These are phyloP conservation scores for Stephania cephalantha DNA, from an alignment of 164 flowering plant genomes.

Conservation along the genomic window DNA sequence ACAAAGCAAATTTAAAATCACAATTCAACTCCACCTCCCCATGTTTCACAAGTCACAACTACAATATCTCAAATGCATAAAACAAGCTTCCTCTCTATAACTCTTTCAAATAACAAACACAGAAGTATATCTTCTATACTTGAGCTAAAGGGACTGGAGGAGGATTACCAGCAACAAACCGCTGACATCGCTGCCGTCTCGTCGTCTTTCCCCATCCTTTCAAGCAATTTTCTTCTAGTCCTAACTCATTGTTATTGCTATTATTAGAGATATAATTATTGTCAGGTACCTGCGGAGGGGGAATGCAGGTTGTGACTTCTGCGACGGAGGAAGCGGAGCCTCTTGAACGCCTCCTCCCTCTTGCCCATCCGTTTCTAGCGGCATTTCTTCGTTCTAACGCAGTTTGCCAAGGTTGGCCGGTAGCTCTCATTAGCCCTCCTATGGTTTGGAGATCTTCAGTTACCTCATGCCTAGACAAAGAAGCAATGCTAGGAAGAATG, in stretches of 20 bases:
- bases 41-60: slow-evolving; percentile 10
- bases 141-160: slow-evolving; percentile 12
- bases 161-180: slow-evolving; percentile 60
- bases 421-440: slow-evolving; percentile 69
- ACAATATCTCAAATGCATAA: slow-evolving; percentile 12
- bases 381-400: slow-evolving; percentile 57
- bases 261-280: slow-evolving; percentile 28
- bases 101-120: slow-evolving; percentile 7
- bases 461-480: slow-evolving; percentile 88
- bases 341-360: slow-evolving; percentile 50
- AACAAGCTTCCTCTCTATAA: slow-evolving; percentile 7
- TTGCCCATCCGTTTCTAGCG: slow-evolving; percentile 42
- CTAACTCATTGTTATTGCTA: slow-evolving; percentile 31
- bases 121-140: slow-evolving; percentile 7
- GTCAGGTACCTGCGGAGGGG: slow-evolving; percentile 32
- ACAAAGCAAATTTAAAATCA: slow-evolving; percentile 17
- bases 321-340: slow-evolving; percentile 16
- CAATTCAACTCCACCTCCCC: neutral
- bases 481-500: slow-evolving; percentile 78
- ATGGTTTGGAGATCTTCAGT: slow-evolving; percentile 79
- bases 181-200: slow-evolving; percentile 76
- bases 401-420: slow-evolving; percentile 63
- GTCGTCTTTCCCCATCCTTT: slow-evolving; percentile 95
- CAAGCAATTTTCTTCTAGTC: slow-evolving; percentile 56
- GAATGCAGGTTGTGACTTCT: slow-evolving; percentile 16